Evolutionary conservation across 176 grass and related monocot genomes (phyloP).

Genomic region (Aegilops umbellulata): DNA sequence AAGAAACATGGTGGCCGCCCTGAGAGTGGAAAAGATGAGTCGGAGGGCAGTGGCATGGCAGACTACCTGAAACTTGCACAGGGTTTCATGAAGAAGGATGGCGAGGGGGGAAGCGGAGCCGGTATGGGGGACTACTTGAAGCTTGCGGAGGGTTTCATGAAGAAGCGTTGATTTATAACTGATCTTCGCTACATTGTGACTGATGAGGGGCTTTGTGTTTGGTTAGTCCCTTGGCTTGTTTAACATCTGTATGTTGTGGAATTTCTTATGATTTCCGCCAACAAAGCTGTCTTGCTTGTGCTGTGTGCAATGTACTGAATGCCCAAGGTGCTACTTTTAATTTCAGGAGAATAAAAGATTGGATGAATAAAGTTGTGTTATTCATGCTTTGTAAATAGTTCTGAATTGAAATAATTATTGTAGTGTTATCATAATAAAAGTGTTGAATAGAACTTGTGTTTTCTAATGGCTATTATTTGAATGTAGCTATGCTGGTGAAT

Average conservation of each 20-base stretch:
- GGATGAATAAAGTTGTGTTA: neutral
- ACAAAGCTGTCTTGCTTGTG: slow-evolving; percentile 3
- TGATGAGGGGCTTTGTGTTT: slow-evolving; percentile 22
- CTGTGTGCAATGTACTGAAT: slow-evolving; percentile 11
- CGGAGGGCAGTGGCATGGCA: slow-evolving; percentile 50
- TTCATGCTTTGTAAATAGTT: slow-evolving; percentile 13
- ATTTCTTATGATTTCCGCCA: neutral
- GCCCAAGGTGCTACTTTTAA: neutral
- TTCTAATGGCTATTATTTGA: neutral
- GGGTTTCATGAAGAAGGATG: slow-evolving; percentile 69
- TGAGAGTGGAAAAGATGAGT: slow-evolving; percentile 33
- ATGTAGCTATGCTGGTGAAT: neutral
- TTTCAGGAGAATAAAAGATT: slow-evolving; percentile 18
- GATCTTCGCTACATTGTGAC: neutral
- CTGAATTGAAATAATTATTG: neutral
- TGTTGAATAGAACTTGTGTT: neutral
- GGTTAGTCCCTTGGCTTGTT: slow-evolving; percentile 33
- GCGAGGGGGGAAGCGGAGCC: slow-evolving; percentile 34
- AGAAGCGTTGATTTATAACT: slow-evolving; percentile 55
- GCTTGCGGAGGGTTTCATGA: slow-evolving; percentile 79
- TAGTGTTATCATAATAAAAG: neutral
- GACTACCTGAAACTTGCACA: slow-evolving; percentile 75
- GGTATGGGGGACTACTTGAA: slow-evolving; percentile 70
- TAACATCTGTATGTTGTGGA: neutral
- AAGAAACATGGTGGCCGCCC: slow-evolving; percentile 33